phyloP scores from a whole-genome alignment of 768 basidiomycete genomes.

The Lactifluus subvellereus region DNA sequence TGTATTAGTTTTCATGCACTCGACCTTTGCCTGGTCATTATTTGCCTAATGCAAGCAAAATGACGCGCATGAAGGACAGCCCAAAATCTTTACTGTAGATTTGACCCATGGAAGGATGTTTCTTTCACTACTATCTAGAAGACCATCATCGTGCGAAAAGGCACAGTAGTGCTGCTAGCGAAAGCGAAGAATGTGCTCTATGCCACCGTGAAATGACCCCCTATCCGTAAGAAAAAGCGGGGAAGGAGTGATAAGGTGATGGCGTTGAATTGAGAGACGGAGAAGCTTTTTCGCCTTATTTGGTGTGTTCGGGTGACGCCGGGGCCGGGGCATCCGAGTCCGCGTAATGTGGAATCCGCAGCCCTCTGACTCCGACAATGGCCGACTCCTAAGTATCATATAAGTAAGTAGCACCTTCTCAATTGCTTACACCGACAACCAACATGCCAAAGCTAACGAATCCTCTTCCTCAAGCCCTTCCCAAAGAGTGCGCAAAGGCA shows the following conservation, averaged over 20 bases:
- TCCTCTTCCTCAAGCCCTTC: conserved; percentile 52
- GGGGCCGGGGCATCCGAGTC: background rate
- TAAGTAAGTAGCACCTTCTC: too few species aligned
- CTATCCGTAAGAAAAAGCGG: conserved; percentile 22
- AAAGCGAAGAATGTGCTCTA: conserved; percentile 32
- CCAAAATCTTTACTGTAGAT: too few species aligned
- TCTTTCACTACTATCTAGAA: conserved; percentile 39
- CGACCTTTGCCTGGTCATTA: background rate
- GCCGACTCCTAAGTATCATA: background rate
- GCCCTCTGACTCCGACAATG: too few species aligned
- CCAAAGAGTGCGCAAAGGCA: conserved; percentile 83
- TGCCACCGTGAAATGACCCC: conserved; percentile 30
- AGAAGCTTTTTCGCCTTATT: background rate
- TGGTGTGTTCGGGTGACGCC: background rate
- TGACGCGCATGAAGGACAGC: background rate
- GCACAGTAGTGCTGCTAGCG: conserved; percentile 35
- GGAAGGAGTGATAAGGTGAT: conserved; percentile 34
- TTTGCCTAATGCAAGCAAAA: background rate
- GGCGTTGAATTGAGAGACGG: conserved; percentile 21
- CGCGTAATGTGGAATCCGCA: too few species aligned
- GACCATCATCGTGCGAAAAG: conserved; percentile 31
- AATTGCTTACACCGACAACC: background rate
- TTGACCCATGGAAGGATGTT: conserved; percentile 21
- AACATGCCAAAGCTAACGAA: conserved; percentile 38
- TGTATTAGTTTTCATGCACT: conserved; percentile 22